A percentile compares a stretch with the other conserved stretches of the same genome.
Conservation (phyloP, 371 early-diverging fungal genomes). For the Rhizomucor miehei region DNA sequence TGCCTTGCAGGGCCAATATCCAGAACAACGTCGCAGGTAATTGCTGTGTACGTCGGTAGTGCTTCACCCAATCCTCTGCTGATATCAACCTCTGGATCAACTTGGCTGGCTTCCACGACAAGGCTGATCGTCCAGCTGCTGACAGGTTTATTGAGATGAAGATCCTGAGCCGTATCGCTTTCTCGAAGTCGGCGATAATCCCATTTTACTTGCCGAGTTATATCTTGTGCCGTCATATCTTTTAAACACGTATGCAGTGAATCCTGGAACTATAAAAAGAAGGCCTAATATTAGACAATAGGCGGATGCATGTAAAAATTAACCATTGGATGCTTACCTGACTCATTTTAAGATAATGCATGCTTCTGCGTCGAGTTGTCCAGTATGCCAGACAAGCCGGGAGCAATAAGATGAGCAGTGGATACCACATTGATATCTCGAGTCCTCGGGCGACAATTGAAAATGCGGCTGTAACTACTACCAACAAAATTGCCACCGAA, state of each 20-base stretch:
- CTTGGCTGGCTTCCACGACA: constrained; percentile 28
- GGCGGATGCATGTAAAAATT: not conserved
- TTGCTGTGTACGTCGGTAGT: constrained; percentile 30
- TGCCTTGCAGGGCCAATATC: constrained; percentile 27
- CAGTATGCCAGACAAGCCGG: constrained; percentile 32
- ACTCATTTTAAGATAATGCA: constrained; percentile 19
- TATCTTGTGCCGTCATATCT: constrained; percentile 30
- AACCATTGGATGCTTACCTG: constrained; percentile 9
- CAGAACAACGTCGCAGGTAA: constrained; percentile 30
- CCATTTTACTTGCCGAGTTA: constrained; percentile 34
- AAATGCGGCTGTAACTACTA: constrained; percentile 34
- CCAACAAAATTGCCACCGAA: constrained; percentile 22
- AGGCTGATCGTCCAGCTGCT: constrained; percentile 21
- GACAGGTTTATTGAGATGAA: constrained; percentile 18
- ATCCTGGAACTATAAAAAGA: constrained; percentile 29
- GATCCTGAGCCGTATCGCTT: constrained; percentile 20
- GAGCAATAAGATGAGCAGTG: constrained; percentile 24
- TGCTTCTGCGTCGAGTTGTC: constrained; percentile 32
- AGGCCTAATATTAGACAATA: not conserved
- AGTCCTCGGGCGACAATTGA: constrained; percentile 30
- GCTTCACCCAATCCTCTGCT: constrained; percentile 18
- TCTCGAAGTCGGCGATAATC: constrained; percentile 25
- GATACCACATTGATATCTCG: constrained; percentile 33
- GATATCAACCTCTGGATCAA: constrained; percentile 27
- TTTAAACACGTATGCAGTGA: constrained; percentile 26